A percentile compares a stretch with the other conserved stretches of the same genome.
Conservation (phyloP, 2,329 filamentous ascomycete genomes). For the Phyllosticta citribraziliensis region DNA sequence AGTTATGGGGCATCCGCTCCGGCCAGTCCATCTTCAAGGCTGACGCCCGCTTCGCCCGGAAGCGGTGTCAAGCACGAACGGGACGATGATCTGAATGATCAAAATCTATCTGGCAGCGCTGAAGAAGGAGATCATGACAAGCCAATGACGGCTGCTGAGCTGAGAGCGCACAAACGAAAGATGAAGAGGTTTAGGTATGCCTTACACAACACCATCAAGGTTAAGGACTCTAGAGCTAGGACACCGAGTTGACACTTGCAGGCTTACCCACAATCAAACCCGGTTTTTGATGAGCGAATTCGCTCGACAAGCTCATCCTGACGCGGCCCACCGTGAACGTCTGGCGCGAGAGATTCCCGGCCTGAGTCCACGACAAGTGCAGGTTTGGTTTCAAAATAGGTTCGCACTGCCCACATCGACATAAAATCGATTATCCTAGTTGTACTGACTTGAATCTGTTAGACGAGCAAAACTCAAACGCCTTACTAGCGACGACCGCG, state of each 20-base stretch:
- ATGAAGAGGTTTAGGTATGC: constrained; percentile 69
- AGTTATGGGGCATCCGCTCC: constrained; percentile 35
- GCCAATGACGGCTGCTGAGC: constrained; percentile 37
- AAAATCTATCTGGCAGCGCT: constrained; percentile 19
- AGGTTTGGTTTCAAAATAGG: constrained; percentile 99
- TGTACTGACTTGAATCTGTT: neutral
- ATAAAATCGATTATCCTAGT: neutral
- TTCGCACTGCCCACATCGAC: constrained; percentile 25
- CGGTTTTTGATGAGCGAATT: constrained; percentile 96
- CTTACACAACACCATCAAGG: neutral
- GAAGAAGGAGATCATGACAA: constrained; percentile 24
- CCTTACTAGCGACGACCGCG: constrained; percentile 50
- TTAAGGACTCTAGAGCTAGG: neutral
- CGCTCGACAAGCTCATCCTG: constrained; percentile 85
- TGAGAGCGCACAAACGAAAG: constrained; percentile 41
- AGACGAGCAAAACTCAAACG: constrained; percentile 54
- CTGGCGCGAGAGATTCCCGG: constrained; percentile 86
- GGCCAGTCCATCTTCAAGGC: constrained; percentile 35
- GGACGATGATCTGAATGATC: constrained; percentile 32
- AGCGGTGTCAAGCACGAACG: constrained; percentile 30
- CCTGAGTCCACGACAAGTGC: constrained; percentile 81
- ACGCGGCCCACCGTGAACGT: constrained; percentile 80
- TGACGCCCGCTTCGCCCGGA: constrained; percentile 34
- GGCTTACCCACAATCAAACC: constrained; percentile 93
- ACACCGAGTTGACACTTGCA: constrained; percentile 26